Percentiles rank a stretch among this genome's conserved stretches.
phyloP scores from a whole-genome alignment of 2,329 filamentous ascomycete genomes.

The Arthrobotrys conoides region DNA sequence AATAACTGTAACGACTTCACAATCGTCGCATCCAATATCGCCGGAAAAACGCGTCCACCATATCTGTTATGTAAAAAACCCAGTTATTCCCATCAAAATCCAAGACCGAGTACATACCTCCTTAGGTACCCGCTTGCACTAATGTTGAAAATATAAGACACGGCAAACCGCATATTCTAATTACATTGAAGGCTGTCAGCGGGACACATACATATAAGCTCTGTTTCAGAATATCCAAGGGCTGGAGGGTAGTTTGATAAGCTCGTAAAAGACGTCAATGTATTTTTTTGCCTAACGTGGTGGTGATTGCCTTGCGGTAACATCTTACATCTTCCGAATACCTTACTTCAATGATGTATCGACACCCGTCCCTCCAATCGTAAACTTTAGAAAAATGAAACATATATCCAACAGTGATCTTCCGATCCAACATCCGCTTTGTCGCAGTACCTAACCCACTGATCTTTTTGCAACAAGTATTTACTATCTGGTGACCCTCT shows the following conservation, averaged over 20 bases:
- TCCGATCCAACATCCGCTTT: constrained; percentile 10
- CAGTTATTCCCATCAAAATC: too few species aligned
- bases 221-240: constrained; percentile 20
- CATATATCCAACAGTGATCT: constrained; percentile 7
- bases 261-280: constrained; percentile 5
- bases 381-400: neutral
- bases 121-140: neutral
- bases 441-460: neutral
- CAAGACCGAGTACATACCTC: neutral
- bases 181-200: constrained; percentile 27
- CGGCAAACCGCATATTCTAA: constrained; percentile 28
- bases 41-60: constrained; percentile 4
- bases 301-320: constrained; percentile 1
- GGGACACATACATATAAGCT: neutral
- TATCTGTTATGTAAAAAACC: constrained; percentile 9
- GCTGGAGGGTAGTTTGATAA: too few species aligned
- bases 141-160: constrained; percentile 48
- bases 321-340: neutral
- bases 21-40: neutral
- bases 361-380: too few species aligned
- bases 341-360: neutral
- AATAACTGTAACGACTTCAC: neutral
- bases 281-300: neutral
- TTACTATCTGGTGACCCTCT: constrained; percentile 1
- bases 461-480: neutral